Evolutionary conservation across 2,329 filamentous ascomycete species (phyloP).

Genomic region (Phyllosticta paracitricarpa): DNA sequence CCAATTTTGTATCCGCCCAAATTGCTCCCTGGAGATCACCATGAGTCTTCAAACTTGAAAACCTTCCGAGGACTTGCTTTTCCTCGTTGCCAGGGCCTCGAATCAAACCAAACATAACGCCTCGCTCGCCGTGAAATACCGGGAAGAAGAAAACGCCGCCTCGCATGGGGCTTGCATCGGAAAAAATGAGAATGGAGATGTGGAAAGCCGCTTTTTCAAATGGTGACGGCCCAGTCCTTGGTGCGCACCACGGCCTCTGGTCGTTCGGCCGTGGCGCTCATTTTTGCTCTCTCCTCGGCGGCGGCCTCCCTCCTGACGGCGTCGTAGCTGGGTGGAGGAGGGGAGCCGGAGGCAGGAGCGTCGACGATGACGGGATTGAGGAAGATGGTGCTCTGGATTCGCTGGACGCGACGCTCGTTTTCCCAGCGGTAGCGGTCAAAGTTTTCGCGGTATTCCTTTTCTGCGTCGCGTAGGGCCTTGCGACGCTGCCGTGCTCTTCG

Average conservation of each 20-base stretch:
- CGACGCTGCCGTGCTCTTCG: neutral
- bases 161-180: neutral
- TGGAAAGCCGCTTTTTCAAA: neutral
- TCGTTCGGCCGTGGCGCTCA: neutral
- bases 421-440: neutral
- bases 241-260: neutral
- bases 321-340: neutral
- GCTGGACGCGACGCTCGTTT: slow-evolving; percentile 5
- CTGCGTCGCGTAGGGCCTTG: neutral
- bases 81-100: neutral
- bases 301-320: neutral
- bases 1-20: neutral
- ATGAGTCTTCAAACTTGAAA: neutral
- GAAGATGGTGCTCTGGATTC: neutral
- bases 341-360: neutral
- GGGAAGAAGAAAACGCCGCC: neutral
- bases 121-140: neutral
- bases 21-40: neutral
- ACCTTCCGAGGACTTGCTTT: neutral
- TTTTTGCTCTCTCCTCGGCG: neutral
- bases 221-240: neutral
- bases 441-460: slow-evolving; percentile 4
- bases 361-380: neutral
- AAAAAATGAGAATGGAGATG: neutral
- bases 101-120: neutral